phyloP scores from a whole-genome alignment of 441 rosid species.

The Adansonia rubrostipa region DNA sequence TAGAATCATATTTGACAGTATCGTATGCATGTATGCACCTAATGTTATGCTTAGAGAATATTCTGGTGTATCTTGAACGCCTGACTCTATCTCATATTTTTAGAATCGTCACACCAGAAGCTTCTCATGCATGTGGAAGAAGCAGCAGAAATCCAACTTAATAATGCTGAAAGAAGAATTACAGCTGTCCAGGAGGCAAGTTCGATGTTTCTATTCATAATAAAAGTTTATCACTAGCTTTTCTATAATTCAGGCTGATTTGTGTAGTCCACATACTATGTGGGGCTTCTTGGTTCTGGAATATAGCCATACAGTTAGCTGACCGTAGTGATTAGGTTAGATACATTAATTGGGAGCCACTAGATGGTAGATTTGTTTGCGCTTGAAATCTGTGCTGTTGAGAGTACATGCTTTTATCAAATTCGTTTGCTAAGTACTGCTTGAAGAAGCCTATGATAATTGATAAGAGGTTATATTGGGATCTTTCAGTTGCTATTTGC shows the following conservation, averaged over 20 bases:
- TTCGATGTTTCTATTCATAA: conserved; percentile 20
- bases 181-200: conserved; percentile 72
- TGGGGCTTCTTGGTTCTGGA: conserved; percentile 17
- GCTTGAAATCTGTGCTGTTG: conserved; percentile 6
- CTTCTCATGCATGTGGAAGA: conserved; percentile 66
- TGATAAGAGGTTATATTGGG: not conserved
- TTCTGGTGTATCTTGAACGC: not conserved
- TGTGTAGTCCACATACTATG: not conserved
- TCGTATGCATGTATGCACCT: not conserved
- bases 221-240: conserved; percentile 21
- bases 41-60: not conserved
- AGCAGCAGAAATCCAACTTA: conserved; percentile 59
- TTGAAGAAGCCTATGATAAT: conserved; percentile 6
- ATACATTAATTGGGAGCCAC: conserved; percentile 12
- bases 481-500: not conserved
- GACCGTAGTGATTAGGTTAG: conserved; percentile 5
- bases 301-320: not conserved
- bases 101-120: conserved; percentile 75
- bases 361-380: not conserved
- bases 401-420: not conserved
- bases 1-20: conserved; percentile 10
- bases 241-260: not conserved
- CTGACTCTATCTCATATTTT: conserved; percentile 19
- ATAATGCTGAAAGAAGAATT: conserved; percentile 66
- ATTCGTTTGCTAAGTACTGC: not conserved